Evolutionary conservation across 2,329 filamentous ascomycete species (phyloP).

Genomic region (Colletotrichum nymphaeae): DNA sequence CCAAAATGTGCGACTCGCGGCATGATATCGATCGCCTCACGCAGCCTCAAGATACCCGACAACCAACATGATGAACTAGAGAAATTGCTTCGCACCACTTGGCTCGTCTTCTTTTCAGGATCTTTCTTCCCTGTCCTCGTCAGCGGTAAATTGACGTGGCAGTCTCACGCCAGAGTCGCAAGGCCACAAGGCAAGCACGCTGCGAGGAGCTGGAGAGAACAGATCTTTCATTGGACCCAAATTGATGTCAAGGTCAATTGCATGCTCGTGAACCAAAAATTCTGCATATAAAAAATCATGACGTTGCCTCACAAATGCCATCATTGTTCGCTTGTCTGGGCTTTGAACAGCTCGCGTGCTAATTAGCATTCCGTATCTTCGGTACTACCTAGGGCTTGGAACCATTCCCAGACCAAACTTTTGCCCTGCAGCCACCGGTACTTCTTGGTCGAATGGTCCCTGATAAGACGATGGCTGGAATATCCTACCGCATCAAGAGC

Average conservation of each 20-base stretch:
- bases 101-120: background rate
- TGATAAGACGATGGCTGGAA: conserved; percentile 20
- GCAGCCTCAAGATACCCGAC: background rate
- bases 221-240: background rate
- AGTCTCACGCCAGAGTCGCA: background rate
- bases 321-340: background rate
- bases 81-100: background rate
- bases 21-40: conserved; percentile 3
- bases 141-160: background rate
- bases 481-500: background rate
- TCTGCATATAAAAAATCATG: background rate
- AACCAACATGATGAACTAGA: background rate
- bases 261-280: background rate
- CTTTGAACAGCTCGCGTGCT: background rate
- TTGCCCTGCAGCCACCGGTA: conserved; percentile 14
- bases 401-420: background rate
- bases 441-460: background rate
- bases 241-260: conserved; percentile 1
- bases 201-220: background rate
- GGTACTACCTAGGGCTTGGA: background rate
- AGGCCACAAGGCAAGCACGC: background rate
- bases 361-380: background rate
- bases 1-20: conserved; percentile 10
- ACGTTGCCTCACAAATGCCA: background rate
- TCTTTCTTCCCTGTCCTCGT: too few species aligned